Evolutionary conservation across 1,284 basidiomycete species (phyloP).

Genomic region (Ustilago curta): DNA sequence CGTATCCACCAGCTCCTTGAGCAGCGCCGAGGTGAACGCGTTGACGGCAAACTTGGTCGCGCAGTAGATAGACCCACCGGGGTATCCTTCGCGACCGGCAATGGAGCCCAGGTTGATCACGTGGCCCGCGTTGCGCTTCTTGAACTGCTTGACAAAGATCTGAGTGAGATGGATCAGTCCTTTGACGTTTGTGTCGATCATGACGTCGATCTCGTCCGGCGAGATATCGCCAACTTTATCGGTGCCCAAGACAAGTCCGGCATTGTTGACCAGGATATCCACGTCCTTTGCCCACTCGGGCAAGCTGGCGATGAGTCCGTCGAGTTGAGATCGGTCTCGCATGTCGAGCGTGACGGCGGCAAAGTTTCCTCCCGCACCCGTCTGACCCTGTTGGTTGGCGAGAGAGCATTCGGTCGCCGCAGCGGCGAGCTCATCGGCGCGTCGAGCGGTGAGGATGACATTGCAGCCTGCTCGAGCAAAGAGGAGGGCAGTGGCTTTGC

Average conservation of each 20-base stretch:
- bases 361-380: conserved; percentile 72
- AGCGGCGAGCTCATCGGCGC: conserved; percentile 67
- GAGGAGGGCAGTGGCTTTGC: conserved; percentile 68
- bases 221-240: conserved; percentile 85
- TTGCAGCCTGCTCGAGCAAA: conserved; percentile 70
- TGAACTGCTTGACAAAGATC: conserved; percentile 79
- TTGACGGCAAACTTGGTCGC: conserved; percentile 86
- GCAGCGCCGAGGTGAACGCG: conserved; percentile 84
- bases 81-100: conserved; percentile 89
- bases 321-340: conserved; percentile 50
- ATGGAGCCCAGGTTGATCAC: conserved; percentile 96
- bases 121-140: conserved; percentile 85
- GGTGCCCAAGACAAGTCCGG: conserved; percentile 81
- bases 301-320: conserved; percentile 44
- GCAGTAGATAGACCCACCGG: conserved; percentile 69
- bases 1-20: conserved; percentile 88
- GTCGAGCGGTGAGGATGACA: conserved; percentile 71
- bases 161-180: conserved; percentile 88
- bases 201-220: conserved; percentile 78
- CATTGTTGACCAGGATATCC: conserved; percentile 68
- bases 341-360: conserved; percentile 62
- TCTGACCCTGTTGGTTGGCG: conserved; percentile 79
- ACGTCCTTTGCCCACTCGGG: conserved; percentile 64
- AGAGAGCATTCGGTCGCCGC: conserved; percentile 73
- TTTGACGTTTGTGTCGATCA: conserved; percentile 93